A percentile compares a stretch with the other conserved stretches of the same genome.
Evolutionary conservation across 305 asterid species (phyloP).

Genomic region (Coffea humblotiana): DNA sequence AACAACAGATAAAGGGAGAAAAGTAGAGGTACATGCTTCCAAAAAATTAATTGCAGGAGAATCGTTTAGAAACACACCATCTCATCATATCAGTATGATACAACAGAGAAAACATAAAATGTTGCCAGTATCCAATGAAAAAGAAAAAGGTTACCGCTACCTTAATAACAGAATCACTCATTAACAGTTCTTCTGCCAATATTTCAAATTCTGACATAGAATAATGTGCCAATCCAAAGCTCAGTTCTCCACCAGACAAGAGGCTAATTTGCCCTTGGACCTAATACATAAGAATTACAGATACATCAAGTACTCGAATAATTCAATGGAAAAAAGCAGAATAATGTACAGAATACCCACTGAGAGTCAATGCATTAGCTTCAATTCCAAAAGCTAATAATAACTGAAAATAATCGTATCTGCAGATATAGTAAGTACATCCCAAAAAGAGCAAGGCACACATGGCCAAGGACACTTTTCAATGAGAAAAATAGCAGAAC

Average conservation of each 20-base stretch:
- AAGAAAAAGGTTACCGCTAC: slow-evolving; percentile 29
- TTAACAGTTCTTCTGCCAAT: slow-evolving; percentile 94
- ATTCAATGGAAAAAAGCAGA: background rate
- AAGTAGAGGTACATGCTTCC: background rate
- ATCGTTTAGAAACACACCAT: background rate
- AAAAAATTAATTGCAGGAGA: background rate
- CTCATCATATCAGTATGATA: slow-evolving; percentile 5
- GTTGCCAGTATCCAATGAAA: no score
- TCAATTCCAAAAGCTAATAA: background rate
- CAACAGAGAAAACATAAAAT: background rate
- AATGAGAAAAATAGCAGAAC: no score
- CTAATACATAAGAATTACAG: slow-evolving; percentile 34
- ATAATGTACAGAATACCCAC: background rate
- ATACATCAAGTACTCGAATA: background rate
- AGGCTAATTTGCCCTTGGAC: slow-evolving; percentile 99
- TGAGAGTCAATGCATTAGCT: no score
- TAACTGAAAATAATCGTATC: background rate
- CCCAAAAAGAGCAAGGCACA: background rate
- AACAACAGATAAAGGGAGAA: background rate
- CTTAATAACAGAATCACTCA: slow-evolving; percentile 90
- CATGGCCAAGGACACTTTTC: background rate
- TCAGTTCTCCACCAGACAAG: slow-evolving; percentile 65
- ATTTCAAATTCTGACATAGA: slow-evolving; percentile 97
- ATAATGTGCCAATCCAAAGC: slow-evolving; percentile 92
- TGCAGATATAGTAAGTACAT: background rate